Evolutionary conservation across 768 basidiomycete genomes (phyloP), one percentile per base, ranked within the genome.

Genomic region (Trametes cubensis): DNA sequence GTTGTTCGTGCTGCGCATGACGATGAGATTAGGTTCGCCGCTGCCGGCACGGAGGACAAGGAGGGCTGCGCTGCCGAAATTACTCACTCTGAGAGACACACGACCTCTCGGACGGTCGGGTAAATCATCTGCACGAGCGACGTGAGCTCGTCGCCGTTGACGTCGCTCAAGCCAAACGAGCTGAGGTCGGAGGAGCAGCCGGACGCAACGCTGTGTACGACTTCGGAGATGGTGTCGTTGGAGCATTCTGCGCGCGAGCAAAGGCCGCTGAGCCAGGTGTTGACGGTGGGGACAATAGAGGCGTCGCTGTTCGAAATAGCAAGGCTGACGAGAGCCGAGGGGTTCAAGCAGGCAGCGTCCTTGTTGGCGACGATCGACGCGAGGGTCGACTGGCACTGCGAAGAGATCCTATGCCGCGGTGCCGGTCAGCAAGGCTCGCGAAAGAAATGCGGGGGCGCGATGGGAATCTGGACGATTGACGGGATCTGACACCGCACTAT

Each of bases 81-180:
- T 26, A 80, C 86, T 63, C 69, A 91, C 90, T 89, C 81, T 60
- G 85, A 80, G 67, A 91, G 74, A 71, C 90, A 93, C 11, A 75
- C 70, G 8, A 86, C 68, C 63, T 86, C 71, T 55, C 88, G 79
- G 4, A 77, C 77, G 2, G 80, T 76, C 2, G 89, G 86, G 71
- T 89, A 92, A 34, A 71, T 79, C 46, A 69, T 66, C 68, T 89
- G 77, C 20, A 89, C 80, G 21, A 79, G 51, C 3, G 71, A 26
- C 21, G 69, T 52, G 44, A 71, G 58, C 57, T 66, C 23, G 41
- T 52, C 57, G 7, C 69, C n/a, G 34, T 66, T 63, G 42, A 56
- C 39, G 48, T 53, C 60, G 17, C 18, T 41, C 46, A 67, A 41
- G 28, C 74, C 69, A 11, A 72, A 48, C 23, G 67, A 60, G 15